These are phyloP conservation scores for Pulicaria dysenterica DNA, from an alignment of 129 eudicot genomes.

Conservation along the genomic window DNA sequence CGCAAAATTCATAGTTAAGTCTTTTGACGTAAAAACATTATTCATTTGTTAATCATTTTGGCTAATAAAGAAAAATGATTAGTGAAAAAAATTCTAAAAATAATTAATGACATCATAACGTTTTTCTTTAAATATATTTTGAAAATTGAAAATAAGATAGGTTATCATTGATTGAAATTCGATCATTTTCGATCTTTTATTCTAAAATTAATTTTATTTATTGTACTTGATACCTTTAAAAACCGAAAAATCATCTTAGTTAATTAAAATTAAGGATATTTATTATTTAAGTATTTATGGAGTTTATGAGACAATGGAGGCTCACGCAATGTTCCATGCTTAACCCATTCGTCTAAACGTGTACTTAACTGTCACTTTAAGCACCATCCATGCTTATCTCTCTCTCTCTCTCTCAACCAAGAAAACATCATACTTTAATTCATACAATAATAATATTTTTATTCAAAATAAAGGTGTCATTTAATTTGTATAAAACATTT, in stretches of 20 bases:
- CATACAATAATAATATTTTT: background rate
- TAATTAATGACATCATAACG: no score
- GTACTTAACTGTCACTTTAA: conserved; percentile 30
- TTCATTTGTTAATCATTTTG: no score
- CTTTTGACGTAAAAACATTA: no score
- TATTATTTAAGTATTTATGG: conserved; percentile 12
- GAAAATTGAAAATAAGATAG: no score
- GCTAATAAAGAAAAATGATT: no score
- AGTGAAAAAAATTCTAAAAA: no score
- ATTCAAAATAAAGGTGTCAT: background rate
- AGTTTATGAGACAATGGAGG: conserved; percentile 30
- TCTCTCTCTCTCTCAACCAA: background rate
- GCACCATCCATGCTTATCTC: conserved; percentile 35
- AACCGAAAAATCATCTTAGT: background rate
- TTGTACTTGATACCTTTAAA: no score
- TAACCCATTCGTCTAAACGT: conserved; percentile 36
- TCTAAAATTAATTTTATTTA: no score
- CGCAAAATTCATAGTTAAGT: no score
- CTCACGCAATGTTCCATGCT: conserved; percentile 41
- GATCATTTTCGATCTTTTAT: no score
- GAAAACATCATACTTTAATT: background rate
- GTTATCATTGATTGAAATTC: no score
- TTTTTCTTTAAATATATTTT: no score
- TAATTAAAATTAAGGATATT: background rate
- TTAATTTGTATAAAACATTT: background rate